phyloP scores from a whole-genome alignment of 805 yeast species.

The Grigorovia humatica region DNA sequence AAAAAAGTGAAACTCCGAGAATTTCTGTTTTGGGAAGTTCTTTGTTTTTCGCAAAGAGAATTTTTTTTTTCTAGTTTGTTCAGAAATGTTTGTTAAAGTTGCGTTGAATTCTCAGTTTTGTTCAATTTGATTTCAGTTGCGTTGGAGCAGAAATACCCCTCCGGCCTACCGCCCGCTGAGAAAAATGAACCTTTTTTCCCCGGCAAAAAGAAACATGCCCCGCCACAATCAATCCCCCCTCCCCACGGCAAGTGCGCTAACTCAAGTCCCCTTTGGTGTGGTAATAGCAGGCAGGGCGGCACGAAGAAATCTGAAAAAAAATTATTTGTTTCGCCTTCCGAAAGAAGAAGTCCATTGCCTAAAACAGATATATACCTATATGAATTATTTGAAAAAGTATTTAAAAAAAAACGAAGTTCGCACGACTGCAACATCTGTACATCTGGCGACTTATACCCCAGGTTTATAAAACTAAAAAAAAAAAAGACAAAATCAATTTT shows the following conservation, averaged over 20 bases:
- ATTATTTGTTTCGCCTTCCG: background rate
- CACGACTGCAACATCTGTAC: background rate
- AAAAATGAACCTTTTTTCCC: too few relatives aligned
- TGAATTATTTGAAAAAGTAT: too few relatives aligned
- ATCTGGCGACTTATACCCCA: background rate
- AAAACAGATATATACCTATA: background rate
- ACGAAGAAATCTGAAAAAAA: background rate
- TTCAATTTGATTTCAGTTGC: background rate
- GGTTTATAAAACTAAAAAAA: background rate
- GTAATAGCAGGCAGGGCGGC: background rate
- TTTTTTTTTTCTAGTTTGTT: background rate
- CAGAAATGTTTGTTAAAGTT: background rate
- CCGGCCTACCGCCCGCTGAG: too few relatives aligned
- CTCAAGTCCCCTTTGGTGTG: too few relatives aligned
- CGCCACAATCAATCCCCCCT: too few relatives aligned
- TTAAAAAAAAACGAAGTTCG: background rate
- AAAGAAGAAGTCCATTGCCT: background rate
- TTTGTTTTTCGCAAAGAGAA: background rate
- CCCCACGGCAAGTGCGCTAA: too few relatives aligned
- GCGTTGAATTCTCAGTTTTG: background rate
- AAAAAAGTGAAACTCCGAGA: background rate
- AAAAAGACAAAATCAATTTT: too few relatives aligned
- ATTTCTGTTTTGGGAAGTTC: background rate
- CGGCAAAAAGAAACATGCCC: too few relatives aligned
- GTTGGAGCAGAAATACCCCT: too few relatives aligned